A percentile compares a stretch with the other conserved stretches of the same genome.
Evolutionary conservation across 2,329 filamentous ascomycete genomes (phyloP).

Genomic region (Trichoderma lentiforme): DNA sequence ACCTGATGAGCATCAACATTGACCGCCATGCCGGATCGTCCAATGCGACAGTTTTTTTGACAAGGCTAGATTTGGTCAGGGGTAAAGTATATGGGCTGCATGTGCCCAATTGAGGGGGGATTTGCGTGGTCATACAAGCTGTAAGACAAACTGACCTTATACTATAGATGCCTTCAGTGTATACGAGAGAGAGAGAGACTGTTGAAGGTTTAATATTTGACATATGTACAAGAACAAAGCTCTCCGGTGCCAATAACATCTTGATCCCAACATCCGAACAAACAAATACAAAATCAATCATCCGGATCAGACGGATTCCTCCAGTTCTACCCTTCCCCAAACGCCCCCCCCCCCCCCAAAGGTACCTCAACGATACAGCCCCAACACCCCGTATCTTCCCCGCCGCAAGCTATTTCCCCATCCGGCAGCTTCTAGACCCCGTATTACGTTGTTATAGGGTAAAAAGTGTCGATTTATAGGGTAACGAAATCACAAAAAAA

Average conservation of each 20-base stretch:
- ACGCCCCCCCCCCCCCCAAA: neutral
- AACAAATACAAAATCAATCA: neutral
- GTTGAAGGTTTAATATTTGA: neutral
- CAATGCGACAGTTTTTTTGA: neutral
- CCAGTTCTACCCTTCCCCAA: neutral
- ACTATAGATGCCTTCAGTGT: too few relatives aligned
- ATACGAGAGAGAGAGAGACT: neutral
- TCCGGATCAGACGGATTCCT: neutral
- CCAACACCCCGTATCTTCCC: neutral
- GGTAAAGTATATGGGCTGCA: neutral
- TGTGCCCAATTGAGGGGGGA: neutral
- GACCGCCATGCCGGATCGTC: neutral
- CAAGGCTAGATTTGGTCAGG: neutral
- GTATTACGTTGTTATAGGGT: constrained; percentile 31
- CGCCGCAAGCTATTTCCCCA: neutral
- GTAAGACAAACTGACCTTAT: neutral
- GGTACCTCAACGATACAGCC: neutral
- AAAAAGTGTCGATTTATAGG: constrained; percentile 20
- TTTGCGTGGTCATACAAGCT: neutral
- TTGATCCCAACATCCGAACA: neutral
- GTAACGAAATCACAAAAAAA: constrained; percentile 7
- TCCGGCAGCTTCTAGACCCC: neutral
- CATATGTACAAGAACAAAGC: too few relatives aligned
- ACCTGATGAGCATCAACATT: neutral
- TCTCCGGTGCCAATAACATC: neutral